These are phyloP conservation scores for Panus rudis DNA, from an alignment of 768 basidiomycete species.

Conservation along the genomic window DNA sequence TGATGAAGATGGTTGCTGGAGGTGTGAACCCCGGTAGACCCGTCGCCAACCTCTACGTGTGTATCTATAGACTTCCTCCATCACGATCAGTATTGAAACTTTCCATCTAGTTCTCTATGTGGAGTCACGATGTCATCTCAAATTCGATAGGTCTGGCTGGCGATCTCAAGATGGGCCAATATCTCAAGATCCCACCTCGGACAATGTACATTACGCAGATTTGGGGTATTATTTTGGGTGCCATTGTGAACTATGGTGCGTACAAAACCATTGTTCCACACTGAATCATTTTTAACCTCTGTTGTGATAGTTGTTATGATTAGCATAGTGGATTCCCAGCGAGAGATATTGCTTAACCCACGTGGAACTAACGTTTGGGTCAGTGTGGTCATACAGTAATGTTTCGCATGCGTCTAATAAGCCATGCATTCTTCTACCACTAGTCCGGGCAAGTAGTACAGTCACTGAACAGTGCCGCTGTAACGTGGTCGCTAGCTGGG, in stretches of 20 bases:
- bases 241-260: slow-evolving; percentile 31
- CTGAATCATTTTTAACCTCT: slow-evolving; percentile 20
- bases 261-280: background rate
- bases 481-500: slow-evolving; percentile 61
- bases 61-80: background rate
- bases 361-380: slow-evolving; percentile 55
- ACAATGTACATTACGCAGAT: slow-evolving; percentile 50
- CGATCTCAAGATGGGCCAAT: slow-evolving; percentile 53
- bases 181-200: slow-evolving; percentile 61
- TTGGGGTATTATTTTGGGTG: slow-evolving; percentile 11
- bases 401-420: background rate
- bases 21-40: slow-evolving; percentile 56
- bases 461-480: slow-evolving; percentile 47
- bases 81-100: background rate
- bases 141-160: slow-evolving; percentile 46
- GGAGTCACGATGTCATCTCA: slow-evolving; percentile 55
- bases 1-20: slow-evolving; percentile 63
- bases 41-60: slow-evolving; percentile 62
- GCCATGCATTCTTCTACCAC: slow-evolving; percentile 18
- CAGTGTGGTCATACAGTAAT: background rate
- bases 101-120: slow-evolving; percentile 51
- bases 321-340: slow-evolving; percentile 44
- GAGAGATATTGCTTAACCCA: slow-evolving; percentile 44
- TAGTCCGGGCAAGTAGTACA: slow-evolving; percentile 41
- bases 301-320: slow-evolving; percentile 45